Evolutionary conservation across 176 grass and related monocot genomes (phyloP).

Genomic region (Carex cristatella): DNA sequence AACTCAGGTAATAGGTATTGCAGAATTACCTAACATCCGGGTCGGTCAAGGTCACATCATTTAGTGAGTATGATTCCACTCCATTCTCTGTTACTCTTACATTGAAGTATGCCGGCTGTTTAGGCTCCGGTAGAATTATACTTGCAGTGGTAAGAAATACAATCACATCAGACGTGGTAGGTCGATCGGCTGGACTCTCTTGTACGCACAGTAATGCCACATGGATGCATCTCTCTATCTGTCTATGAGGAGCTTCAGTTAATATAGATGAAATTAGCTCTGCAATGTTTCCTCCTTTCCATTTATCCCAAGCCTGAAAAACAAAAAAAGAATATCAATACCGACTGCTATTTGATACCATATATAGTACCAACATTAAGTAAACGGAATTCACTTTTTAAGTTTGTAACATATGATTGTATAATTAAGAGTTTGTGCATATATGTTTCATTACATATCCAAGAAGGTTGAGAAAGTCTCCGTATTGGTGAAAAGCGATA

Average conservation of each 20-base stretch:
- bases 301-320: slow-evolving; percentile 9
- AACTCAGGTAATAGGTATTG: too few relatives aligned
- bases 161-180: slow-evolving; percentile 16
- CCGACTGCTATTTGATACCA: neutral
- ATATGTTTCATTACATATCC: slow-evolving; percentile 6
- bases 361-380: neutral
- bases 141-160: neutral
- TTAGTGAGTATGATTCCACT: neutral
- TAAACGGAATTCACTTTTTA: neutral
- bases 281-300: slow-evolving; percentile 6
- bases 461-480: slow-evolving; percentile 16
- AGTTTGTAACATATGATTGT: neutral
- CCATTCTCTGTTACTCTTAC: neutral
- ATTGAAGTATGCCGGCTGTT: slow-evolving; percentile 19
- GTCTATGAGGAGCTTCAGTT: neutral
- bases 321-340: neutral
- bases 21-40: neutral
- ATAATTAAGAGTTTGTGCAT: neutral
- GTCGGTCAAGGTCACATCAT: neutral
- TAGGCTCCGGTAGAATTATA: slow-evolving; percentile 1
- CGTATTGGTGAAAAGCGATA: neutral
- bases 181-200: slow-evolving; percentile 10
- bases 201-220: slow-evolving; percentile 7
- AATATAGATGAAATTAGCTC: neutral
- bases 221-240: slow-evolving; percentile 19